Evolutionary conservation across 1,284 basidiomycete species (phyloP).

Genomic region (Dichomitus squalens): DNA sequence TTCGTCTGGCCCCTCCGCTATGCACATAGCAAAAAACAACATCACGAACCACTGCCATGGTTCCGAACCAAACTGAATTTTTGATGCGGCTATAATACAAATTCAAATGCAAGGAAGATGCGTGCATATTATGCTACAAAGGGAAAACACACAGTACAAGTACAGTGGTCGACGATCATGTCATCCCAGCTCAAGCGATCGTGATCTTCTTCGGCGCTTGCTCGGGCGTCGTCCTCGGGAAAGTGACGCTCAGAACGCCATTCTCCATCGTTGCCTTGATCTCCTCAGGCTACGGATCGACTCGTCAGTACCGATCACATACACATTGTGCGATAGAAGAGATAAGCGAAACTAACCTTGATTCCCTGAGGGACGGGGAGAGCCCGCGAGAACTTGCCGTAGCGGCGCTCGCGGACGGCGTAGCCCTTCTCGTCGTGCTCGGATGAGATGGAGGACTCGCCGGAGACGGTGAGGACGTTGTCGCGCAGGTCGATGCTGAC

Average conservation of each 20-base stretch:
- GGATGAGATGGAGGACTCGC: conserved; percentile 36
- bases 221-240: conserved; percentile 43
- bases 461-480: conserved; percentile 46
- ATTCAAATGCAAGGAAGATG: neutral
- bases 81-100: neutral
- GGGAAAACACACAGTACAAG: neutral
- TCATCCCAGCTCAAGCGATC: conserved; percentile 32
- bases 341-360: conserved; percentile 39
- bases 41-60: no score
- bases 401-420: conserved; percentile 51
- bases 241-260: conserved; percentile 45
- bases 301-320: conserved; percentile 1
- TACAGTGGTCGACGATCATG: neutral
- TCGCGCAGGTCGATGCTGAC: conserved; percentile 46
- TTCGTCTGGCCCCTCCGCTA: no score
- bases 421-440: conserved; percentile 45
- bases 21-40: no score
- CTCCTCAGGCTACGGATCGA: conserved; percentile 36
- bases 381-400: conserved; percentile 49
- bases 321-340: neutral
- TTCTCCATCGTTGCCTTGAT: conserved; percentile 47
- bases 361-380: conserved; percentile 48
- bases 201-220: conserved; percentile 40
- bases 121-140: neutral
- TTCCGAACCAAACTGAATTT: neutral